Evolutionary conservation across 1,284 basidiomycete genomes (phyloP).

Genomic region (Waitea zeae): DNA sequence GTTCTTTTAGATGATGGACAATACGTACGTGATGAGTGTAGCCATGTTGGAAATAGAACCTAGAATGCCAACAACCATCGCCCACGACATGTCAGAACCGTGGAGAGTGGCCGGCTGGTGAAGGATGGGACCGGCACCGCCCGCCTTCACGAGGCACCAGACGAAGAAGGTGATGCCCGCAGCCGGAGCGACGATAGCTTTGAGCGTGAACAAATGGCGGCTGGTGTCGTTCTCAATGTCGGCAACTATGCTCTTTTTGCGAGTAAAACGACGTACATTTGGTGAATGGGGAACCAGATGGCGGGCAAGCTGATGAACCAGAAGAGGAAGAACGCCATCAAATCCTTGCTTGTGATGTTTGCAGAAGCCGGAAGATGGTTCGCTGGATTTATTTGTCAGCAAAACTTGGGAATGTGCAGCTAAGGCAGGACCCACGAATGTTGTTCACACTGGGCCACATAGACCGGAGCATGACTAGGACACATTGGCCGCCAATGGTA

Average conservation of each 20-base stretch:
- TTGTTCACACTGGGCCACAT: constrained; percentile 61
- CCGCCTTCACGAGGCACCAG: constrained; percentile 68
- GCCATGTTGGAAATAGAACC: constrained; percentile 70
- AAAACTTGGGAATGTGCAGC: constrained; percentile 3
- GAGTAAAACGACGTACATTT: constrained; percentile 40
- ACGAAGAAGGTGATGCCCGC: constrained; percentile 68
- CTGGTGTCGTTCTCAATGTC: no score
- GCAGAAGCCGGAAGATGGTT: constrained; percentile 55
- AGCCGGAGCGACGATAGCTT: constrained; percentile 55
- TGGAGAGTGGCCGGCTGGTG: constrained; percentile 46
- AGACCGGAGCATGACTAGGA: constrained; percentile 52
- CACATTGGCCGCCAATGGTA: constrained; percentile 66
- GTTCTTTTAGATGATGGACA: constrained; percentile 7
- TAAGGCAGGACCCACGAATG: constrained; percentile 29
- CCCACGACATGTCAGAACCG: constrained; percentile 62
- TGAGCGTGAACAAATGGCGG: constrained; percentile 68
- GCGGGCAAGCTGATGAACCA: constrained; percentile 68
- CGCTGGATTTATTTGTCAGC: constrained; percentile 17
- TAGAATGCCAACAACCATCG: constrained; percentile 65
- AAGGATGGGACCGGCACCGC: constrained; percentile 70
- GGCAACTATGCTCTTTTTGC: no score
- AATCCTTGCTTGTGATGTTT: constrained; percentile 53
- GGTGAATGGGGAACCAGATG: constrained; percentile 70
- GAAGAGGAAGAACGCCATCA: constrained; percentile 77
- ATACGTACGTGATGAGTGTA: constrained; percentile 54